Conservation (phyloP, 768 basidiomycete species). For the Gymnopilus junonius region DNA sequence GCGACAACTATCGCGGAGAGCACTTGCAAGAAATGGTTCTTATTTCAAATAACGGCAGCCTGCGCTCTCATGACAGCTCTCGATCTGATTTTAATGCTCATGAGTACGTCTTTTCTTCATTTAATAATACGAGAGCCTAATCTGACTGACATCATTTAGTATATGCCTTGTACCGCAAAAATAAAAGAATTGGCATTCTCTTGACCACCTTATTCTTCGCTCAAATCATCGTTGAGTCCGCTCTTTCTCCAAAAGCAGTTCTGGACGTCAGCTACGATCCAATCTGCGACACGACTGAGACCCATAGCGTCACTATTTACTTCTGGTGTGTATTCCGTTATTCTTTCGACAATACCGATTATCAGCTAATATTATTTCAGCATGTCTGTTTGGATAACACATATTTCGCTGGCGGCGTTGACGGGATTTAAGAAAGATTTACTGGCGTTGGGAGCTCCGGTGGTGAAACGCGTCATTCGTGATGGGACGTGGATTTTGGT, state of each 20-base stretch:
- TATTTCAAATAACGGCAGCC: slow-evolving; percentile 2
- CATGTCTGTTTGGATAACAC: slow-evolving; percentile 12
- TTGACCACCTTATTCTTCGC: slow-evolving; percentile 2
- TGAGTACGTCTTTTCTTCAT: background rate
- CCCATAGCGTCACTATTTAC: slow-evolving; percentile 5
- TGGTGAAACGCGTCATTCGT: slow-evolving; percentile 12
- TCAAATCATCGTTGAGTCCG: background rate
- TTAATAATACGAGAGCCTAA: background rate
- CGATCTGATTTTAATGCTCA: slow-evolving; percentile 16
- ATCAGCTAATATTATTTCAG: background rate
- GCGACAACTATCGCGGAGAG: background rate
- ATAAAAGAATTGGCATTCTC: background rate
- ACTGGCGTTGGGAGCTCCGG: background rate
- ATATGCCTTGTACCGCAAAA: slow-evolving; percentile 14
- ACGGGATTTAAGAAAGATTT: slow-evolving; percentile 1
- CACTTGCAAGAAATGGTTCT: slow-evolving; percentile 10
- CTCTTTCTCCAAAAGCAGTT: background rate
- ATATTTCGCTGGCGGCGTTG: slow-evolving; percentile 7
- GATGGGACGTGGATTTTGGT: slow-evolving; percentile 11
- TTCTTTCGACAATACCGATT: background rate
- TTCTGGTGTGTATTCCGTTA: slow-evolving; percentile 3
- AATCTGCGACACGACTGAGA: slow-evolving; percentile 8
- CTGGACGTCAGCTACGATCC: slow-evolving; percentile 4
- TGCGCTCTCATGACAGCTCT: slow-evolving; percentile 10
- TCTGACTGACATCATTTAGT: background rate